Conservation (phyloP, 225 moss, liverwort and hornwort species). For the Thuidium tamariscinum region DNA sequence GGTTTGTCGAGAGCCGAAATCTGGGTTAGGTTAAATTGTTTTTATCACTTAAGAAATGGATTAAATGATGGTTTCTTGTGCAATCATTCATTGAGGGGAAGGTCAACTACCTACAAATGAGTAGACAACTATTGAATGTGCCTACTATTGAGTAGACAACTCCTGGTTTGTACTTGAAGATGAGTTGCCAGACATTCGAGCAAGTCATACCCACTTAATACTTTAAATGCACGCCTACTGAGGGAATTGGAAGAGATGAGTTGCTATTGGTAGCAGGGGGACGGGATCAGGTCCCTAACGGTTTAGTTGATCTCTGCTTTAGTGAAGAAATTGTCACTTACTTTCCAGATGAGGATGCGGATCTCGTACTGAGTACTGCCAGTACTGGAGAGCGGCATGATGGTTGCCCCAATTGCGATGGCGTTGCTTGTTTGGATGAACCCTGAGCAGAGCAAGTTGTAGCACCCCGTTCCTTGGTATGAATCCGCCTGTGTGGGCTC, state of each 20-base stretch:
- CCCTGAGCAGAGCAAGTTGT: slow-evolving; percentile 48
- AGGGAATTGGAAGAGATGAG: neutral
- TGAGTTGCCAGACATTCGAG: neutral
- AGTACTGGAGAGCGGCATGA: slow-evolving; percentile 22
- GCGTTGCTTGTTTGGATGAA: slow-evolving; percentile 38
- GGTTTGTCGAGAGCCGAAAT: neutral
- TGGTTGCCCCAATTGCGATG: slow-evolving; percentile 39
- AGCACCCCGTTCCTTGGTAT: slow-evolving; percentile 43
- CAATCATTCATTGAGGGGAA: neutral
- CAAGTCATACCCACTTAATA: neutral
- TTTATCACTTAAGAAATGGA: neutral
- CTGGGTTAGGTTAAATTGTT: too few relatives aligned
- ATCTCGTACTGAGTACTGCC: slow-evolving; percentile 36
- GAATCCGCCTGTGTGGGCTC: slow-evolving; percentile 25
- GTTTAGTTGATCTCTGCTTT: neutral
- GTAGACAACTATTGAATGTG: neutral
- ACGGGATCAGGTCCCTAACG: neutral
- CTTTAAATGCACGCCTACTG: neutral
- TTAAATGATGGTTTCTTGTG: neutral
- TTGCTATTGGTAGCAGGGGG: neutral
- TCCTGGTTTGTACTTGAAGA: neutral
- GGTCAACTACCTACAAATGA: neutral
- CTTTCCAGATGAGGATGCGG: slow-evolving; percentile 57
- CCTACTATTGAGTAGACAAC: neutral
- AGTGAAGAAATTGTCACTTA: neutral